Percentiles rank a stretch among this genome's conserved stretches.
phyloP scores from a whole-genome alignment of 2,329 filamentous ascomycete species.

The Fusarium austroafricanum region DNA sequence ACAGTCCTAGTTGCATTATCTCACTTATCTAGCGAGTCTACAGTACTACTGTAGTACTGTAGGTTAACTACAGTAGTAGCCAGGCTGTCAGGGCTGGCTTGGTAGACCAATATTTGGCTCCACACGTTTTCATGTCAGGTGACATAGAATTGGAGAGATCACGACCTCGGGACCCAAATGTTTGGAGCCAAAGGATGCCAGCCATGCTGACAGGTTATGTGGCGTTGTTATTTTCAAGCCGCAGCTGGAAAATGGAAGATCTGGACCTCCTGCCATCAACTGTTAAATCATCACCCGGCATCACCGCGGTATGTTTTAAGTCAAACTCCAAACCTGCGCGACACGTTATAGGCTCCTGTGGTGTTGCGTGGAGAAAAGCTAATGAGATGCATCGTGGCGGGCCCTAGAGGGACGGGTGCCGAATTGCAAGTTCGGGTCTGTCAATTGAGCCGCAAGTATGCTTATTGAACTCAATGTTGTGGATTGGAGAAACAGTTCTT shows the following conservation, averaged over 20 bases:
- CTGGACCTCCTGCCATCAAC: neutral
- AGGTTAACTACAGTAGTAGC: too few species aligned
- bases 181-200: conserved; percentile 14
- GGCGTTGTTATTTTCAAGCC: conserved; percentile 38
- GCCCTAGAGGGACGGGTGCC: neutral
- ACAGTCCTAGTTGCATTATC: conserved; percentile 1
- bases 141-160: conserved; percentile 19
- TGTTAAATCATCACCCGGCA: conserved; percentile 11
- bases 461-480: conserved; percentile 16
- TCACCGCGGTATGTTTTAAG: conserved; percentile 19
- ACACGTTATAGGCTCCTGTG: neutral
- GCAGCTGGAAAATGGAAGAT: conserved; percentile 33
- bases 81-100: neutral
- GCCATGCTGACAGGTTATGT: conserved; percentile 36
- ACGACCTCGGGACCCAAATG: conserved; percentile 1
- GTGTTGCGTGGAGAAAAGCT: neutral
- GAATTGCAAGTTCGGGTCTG: neutral
- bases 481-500: neutral
- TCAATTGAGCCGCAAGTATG: conserved; percentile 22
- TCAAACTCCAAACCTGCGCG: conserved; percentile 16
- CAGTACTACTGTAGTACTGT: too few species aligned
- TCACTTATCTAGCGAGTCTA: neutral
- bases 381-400: neutral
- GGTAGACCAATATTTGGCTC: neutral
- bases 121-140: conserved; percentile 26